These are phyloP conservation scores for Eremothecium sinecaudum DNA, from an alignment of 1,139 yeast species.

Conservation along the genomic window DNA sequence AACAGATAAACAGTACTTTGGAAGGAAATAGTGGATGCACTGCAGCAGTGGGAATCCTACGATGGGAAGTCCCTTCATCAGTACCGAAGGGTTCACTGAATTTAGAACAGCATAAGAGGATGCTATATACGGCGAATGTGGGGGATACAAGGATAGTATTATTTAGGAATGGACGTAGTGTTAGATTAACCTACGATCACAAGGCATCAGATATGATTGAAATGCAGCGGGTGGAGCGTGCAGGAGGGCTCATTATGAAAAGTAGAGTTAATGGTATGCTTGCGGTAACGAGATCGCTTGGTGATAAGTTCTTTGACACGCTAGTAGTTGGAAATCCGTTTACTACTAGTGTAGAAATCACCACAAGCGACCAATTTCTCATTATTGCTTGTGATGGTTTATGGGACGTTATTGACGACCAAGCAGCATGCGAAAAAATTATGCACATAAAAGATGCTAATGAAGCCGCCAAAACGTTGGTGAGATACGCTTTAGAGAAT, in stretches of 20 bases:
- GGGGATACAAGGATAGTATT: constrained; percentile 87
- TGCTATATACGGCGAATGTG: constrained; percentile 88
- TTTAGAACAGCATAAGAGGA: constrained; percentile 44
- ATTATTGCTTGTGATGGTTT: constrained; percentile 91
- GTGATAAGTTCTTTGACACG: constrained; percentile 89
- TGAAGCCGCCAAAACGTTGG: constrained; percentile 58
- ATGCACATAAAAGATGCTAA: constrained; percentile 49
- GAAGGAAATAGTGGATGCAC: constrained; percentile 83
- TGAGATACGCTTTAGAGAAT: constrained; percentile 67
- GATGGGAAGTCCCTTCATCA: constrained; percentile 61
- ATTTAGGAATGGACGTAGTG: constrained; percentile 62
- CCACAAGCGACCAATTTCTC: constrained; percentile 53
- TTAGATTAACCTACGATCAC: constrained; percentile 84
- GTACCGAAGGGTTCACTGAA: constrained; percentile 17
- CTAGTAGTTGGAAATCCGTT: constrained; percentile 86
- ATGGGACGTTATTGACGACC: constrained; percentile 87
- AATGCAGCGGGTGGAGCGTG: constrained; percentile 58
- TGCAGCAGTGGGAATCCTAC: constrained; percentile 84
- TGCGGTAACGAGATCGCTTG: constrained; percentile 89
- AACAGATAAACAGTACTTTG: constrained; percentile 44
- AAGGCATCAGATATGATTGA: constrained; percentile 81
- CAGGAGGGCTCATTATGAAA: constrained; percentile 83
- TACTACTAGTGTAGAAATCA: constrained; percentile 79
- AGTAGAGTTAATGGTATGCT: constrained; percentile 92
- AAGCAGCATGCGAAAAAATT: constrained; percentile 67